A percentile compares a stretch with the other conserved stretches of the same genome.
Conservation (phyloP, 2,329 filamentous ascomycete genomes). For the Amphichorda felina region DNA sequence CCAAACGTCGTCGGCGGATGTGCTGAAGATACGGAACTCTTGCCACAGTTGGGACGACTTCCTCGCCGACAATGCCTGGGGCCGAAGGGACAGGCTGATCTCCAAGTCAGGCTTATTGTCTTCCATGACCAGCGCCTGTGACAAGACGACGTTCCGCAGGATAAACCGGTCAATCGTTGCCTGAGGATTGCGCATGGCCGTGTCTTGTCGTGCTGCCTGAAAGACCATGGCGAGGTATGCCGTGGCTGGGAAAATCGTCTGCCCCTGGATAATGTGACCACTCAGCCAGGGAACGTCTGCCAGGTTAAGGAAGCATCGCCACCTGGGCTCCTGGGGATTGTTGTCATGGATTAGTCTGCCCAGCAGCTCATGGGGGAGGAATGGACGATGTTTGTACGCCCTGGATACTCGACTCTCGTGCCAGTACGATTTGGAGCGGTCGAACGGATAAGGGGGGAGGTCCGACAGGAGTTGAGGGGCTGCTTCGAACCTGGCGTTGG, state of each 20-base stretch:
- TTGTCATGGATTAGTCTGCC: slow-evolving; percentile 2
- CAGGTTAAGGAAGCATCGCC: slow-evolving; percentile 10
- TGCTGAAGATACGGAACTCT: slow-evolving; percentile 12
- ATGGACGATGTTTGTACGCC: slow-evolving; percentile 16
- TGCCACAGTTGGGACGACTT: slow-evolving; percentile 8
- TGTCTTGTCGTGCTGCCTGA: slow-evolving; percentile 13
- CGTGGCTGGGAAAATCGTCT: slow-evolving; percentile 18
- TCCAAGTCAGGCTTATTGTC: slow-evolving; percentile 7
- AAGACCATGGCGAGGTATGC: slow-evolving; percentile 19
- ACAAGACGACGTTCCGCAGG: slow-evolving; percentile 5
- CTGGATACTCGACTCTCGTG: slow-evolving; percentile 15
- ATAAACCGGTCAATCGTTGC: background rate
- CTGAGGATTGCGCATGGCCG: slow-evolving; percentile 1
- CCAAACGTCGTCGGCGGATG: slow-evolving; percentile 8
- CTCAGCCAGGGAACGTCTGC: slow-evolving; percentile 17
- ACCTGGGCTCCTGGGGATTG: slow-evolving; percentile 11
- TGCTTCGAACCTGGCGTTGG: slow-evolving; percentile 10
- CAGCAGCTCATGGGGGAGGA: slow-evolving; percentile 15
- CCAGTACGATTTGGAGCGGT: slow-evolving; percentile 21
- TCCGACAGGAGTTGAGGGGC: slow-evolving; percentile 8
- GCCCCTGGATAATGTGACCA: slow-evolving; percentile 15
- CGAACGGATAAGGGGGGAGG: slow-evolving; percentile 24
- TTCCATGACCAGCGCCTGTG: slow-evolving; percentile 9
- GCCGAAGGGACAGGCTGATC: slow-evolving; percentile 8
- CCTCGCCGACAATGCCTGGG: slow-evolving; percentile 7